These are phyloP conservation scores for Ascochyta lentis DNA, from an alignment of 2,329 filamentous ascomycete genomes.

Conservation along the genomic window DNA sequence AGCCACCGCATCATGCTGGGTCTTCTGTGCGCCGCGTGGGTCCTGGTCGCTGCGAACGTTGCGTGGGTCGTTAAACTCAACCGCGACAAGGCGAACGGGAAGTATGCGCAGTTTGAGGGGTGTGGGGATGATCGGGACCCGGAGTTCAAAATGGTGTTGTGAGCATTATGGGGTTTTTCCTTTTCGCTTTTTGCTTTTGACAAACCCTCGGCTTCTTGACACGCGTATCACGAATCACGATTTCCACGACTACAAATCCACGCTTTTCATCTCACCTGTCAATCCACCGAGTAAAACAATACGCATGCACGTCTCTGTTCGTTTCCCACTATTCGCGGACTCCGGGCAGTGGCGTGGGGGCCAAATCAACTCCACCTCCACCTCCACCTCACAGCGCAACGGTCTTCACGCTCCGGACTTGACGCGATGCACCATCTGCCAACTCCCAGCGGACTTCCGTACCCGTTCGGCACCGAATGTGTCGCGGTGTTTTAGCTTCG, in stretches of 20 bases:
- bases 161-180: not conserved
- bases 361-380: too few species aligned
- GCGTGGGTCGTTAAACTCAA: conserved; percentile 70
- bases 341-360: too few species aligned
- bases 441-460: too few species aligned
- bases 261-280: not conserved
- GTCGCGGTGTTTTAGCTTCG: too few species aligned
- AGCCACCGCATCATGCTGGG: conserved; percentile 69
- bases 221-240: not conserved
- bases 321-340: too few species aligned
- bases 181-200: too few species aligned
- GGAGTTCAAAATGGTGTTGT: conserved; percentile 66
- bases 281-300: too few species aligned
- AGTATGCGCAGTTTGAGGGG: conserved; percentile 64
- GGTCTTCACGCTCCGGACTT: too few species aligned
- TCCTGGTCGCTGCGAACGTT: conserved; percentile 67
- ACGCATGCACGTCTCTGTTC: too few species aligned
- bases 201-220: not conserved
- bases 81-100: conserved; percentile 65
- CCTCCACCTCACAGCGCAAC: too few species aligned
- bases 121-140: conserved; percentile 70
- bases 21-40: conserved; percentile 67
- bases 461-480: too few species aligned
- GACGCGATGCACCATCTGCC: too few species aligned
- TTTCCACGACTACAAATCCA: not conserved